Conservation (phyloP, 345 rosid genomes). For the Populus simonii region DNA sequence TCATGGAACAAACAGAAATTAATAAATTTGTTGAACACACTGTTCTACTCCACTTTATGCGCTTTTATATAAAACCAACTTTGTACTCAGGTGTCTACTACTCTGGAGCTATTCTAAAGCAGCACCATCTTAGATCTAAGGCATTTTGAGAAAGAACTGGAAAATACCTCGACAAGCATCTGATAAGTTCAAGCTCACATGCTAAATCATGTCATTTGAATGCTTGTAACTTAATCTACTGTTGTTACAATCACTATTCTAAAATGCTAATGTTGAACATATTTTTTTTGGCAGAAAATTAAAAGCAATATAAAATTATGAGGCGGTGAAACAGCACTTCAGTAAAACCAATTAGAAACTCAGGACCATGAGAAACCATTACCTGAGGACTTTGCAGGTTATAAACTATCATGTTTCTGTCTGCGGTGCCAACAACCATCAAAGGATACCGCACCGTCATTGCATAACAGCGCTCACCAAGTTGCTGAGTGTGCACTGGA, state of each 20-base stretch:
- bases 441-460: constrained; percentile 79
- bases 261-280: neutral
- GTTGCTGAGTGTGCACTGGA: constrained; percentile 91
- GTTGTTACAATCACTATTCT: neutral
- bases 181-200: neutral
- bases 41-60: neutral
- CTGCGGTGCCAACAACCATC: constrained; percentile 99
- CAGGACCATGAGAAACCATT: constrained; percentile 8
- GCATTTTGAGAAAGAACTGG: neutral
- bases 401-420: constrained; percentile 77
- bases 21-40: too few species aligned
- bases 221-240: neutral
- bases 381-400: constrained; percentile 97
- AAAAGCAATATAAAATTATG: neutral
- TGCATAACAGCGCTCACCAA: constrained; percentile 90
- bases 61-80: neutral
- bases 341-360: neutral
- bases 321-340: neutral
- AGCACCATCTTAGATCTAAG: neutral
- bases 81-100: neutral
- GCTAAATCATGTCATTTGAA: neutral
- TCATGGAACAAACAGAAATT: too few species aligned
- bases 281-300: neutral
- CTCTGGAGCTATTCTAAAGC: neutral
- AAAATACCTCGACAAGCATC: neutral